phyloP scores from a whole-genome alignment of 306 rosid species.

The Dryas drummondii region DNA sequence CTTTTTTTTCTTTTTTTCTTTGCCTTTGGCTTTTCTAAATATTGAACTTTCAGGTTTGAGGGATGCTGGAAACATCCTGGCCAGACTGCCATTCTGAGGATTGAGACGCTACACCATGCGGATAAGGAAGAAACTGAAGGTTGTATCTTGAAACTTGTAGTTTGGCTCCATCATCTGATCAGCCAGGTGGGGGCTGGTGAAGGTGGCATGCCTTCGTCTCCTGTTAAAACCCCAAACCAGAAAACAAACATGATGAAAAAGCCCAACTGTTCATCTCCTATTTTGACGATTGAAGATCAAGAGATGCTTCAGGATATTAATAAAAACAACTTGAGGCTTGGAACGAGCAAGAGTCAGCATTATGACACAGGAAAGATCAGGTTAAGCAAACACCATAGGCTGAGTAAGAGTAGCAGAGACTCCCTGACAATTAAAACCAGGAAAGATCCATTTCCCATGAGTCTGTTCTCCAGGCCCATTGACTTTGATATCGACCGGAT shows the following conservation, averaged over 20 bases:
- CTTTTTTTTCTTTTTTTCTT: conserved; percentile 3
- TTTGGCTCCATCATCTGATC: conserved; percentile 79
- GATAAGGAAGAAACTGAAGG: conserved; percentile 68
- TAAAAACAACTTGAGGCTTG: conserved; percentile 60
- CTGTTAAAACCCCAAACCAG: conserved; percentile 61
- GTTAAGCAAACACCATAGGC: conserved; percentile 58
- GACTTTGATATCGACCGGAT: conserved; percentile 60
- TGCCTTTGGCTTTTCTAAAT: conserved; percentile 10
- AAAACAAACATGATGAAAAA: conserved; percentile 17
- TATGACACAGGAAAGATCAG: conserved; percentile 52
- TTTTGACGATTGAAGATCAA: conserved; percentile 63
- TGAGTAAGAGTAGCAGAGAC: conserved; percentile 76
- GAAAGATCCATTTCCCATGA: conserved; percentile 33
- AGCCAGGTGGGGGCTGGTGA: conserved; percentile 56
- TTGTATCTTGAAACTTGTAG: conserved; percentile 64
- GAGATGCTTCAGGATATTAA: conserved; percentile 70
- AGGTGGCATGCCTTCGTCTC: conserved; percentile 65
- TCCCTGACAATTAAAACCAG: conserved; percentile 52
- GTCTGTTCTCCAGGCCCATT: conserved; percentile 54
- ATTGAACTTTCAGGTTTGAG: conserved; percentile 51
- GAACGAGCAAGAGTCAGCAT: conserved; percentile 82
- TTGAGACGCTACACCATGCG: conserved; percentile 80
- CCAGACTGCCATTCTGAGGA: conserved; percentile 52
- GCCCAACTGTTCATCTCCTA: conserved; percentile 37
- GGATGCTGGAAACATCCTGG: conserved; percentile 47